These are phyloP conservation scores for Fusarium neocosmosporiellum DNA, from an alignment of 2,329 filamentous ascomycete genomes.

Conservation along the genomic window DNA sequence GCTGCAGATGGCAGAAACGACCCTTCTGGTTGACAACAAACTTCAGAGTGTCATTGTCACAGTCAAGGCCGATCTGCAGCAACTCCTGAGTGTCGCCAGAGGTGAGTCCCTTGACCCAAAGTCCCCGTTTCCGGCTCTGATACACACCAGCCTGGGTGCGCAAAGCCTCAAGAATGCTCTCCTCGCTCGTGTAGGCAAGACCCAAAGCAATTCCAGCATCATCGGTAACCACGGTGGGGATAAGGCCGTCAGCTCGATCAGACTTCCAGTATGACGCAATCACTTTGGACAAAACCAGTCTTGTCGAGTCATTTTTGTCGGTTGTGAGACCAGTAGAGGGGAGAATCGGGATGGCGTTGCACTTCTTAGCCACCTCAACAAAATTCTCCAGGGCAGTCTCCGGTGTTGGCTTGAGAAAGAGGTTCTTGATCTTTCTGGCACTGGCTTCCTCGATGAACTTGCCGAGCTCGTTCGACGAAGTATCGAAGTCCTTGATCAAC, in stretches of 20 bases:
- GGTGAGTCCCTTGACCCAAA: constrained; percentile 97
- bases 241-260: constrained; percentile 84
- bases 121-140: constrained; percentile 91
- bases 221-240: constrained; percentile 92
- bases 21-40: constrained; percentile 93
- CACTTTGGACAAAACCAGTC: constrained; percentile 72
- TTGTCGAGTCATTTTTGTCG: constrained; percentile 69
- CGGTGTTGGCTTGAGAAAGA: constrained; percentile 64
- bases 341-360: constrained; percentile 77
- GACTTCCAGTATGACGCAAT: constrained; percentile 81
- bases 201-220: constrained; percentile 87
- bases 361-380: constrained; percentile 60
- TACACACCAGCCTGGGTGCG: constrained; percentile 86
- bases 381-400: constrained; percentile 59
- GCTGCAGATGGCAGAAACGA: constrained; percentile 93
- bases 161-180: constrained; percentile 89
- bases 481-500: constrained; percentile 64
- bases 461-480: constrained; percentile 52
- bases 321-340: constrained; percentile 77
- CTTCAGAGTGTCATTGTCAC: constrained; percentile 90
- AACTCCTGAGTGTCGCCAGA: constrained; percentile 95
- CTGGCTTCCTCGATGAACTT: constrained; percentile 59
- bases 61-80: constrained; percentile 86
- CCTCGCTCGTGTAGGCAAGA: constrained; percentile 92
- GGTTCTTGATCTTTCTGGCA: constrained; percentile 57